Evolutionary conservation across 2,329 filamentous ascomycete species (phyloP).

Genomic region (Talaromyces atroroseus): DNA sequence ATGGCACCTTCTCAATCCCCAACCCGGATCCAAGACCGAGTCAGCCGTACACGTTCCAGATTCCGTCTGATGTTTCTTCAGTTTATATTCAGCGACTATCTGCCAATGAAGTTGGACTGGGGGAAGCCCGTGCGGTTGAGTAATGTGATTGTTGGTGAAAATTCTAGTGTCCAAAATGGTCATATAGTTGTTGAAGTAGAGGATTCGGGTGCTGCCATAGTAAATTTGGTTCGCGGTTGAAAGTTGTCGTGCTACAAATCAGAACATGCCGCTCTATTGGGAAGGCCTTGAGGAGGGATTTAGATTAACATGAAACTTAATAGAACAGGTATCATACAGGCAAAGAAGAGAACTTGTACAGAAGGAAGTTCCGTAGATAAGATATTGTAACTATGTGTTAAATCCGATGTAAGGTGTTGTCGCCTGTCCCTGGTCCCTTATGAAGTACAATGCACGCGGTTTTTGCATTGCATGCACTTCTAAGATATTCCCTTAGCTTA

Average conservation of each 20-base stretch:
- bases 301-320: background rate
- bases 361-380: background rate
- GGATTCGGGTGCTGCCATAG: background rate
- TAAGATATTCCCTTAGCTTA: background rate
- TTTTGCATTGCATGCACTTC: background rate
- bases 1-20: background rate
- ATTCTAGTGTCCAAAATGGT: background rate
- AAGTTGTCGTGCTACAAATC: background rate
- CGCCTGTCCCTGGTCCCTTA: background rate
- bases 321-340: background rate
- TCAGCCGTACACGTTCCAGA: conserved; percentile 17
- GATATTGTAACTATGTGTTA: background rate
- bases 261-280: background rate
- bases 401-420: background rate
- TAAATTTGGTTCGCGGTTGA: background rate
- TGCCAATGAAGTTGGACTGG: conserved; percentile 1
- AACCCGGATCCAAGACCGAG: conserved; percentile 12
- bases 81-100: background rate
- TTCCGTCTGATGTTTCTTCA: conserved; percentile 11
- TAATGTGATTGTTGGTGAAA: conserved; percentile 6
- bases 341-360: background rate
- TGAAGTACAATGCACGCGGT: too few species aligned
- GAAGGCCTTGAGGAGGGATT: background rate
- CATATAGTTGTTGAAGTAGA: background rate
- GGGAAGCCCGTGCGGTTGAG: conserved; percentile 6